Base-by-base conservation (phyloP, 176 grass and related monocot genomes). In the Eragrostis curvula region DNA sequence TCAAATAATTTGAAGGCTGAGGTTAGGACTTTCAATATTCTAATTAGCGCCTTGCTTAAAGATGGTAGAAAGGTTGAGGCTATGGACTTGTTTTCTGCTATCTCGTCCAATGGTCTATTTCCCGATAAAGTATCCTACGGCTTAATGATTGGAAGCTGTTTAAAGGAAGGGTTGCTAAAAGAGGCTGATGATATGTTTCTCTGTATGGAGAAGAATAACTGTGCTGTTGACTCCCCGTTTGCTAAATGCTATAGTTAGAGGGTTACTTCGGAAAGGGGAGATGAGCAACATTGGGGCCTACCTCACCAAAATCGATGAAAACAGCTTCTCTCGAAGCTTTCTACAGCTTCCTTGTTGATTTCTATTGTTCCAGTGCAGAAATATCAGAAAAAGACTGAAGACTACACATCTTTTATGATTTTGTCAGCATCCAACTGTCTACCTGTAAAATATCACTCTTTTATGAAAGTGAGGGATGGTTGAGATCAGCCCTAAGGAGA, bases 161-260 rank as follows among this genome's bases (percentile, higher is more conserved):
- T 71, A 81, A 27, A 71, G 29, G 40, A 60, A 58, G 52, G 53
- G 16, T 32, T 61, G 24, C 16, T 81, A 47, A 6, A 81, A 14
- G 41, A 81, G 51, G 16, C n/a, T 1, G 14, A 80, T 27, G n/a
- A 29, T 20, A 8, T 80, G 1, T 69, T 68, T 55, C 2, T 80
- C 17, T 16, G 32, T 0, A 69, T 69, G 78, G 49, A 80, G 46
- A 80, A 80, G 20, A 69, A 4, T 80, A n/a, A n/a, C 1, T 69
- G n/a, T 12, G 24, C 14, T 13, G 9, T 13, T 0, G 0, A 57
- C 36, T 69, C 32, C 43, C 1, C 25, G 0, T 20, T 13, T 69
- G 78, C 49, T 80, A 27, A 80, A 80, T 80, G 49, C 32, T 68
- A 12, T 68, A 20, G 77, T 79, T 55, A 42, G 64, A 7, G 41